phyloP scores from a whole-genome alignment of 2,329 filamentous ascomycete species.

The Sclerotinia spermophila region DNA sequence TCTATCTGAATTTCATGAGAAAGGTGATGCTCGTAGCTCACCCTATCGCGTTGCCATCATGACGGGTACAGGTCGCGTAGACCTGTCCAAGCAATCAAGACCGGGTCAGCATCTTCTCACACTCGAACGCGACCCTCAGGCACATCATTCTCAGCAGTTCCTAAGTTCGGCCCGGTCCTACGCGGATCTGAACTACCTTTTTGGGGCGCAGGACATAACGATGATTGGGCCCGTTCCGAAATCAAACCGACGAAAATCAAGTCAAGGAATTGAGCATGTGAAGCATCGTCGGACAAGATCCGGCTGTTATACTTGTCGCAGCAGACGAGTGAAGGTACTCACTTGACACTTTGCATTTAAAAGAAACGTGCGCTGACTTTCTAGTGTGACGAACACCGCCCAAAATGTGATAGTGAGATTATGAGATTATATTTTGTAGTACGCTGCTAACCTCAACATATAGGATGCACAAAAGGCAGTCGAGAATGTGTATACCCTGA shows the following conservation, averaged over 20 bases:
- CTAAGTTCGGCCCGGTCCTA: conserved; percentile 16
- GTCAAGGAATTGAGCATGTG: conserved; percentile 45
- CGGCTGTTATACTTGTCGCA: conserved; percentile 89
- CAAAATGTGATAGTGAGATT: conserved; percentile 72
- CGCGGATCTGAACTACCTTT: conserved; percentile 34
- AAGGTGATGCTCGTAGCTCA: not conserved
- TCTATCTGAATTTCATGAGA: not conserved
- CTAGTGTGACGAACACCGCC: conserved; percentile 89
- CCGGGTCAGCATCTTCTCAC: conserved; percentile 6
- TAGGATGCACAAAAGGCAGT: conserved; percentile 86
- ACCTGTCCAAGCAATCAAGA: conserved; percentile 5
- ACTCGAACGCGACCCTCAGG: conserved; percentile 1
- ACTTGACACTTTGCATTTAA: not conserved
- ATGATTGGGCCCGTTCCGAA: conserved; percentile 34
- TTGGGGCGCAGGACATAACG: conserved; percentile 31
- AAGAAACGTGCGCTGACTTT: conserved; percentile 28
- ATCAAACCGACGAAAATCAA: conserved; percentile 34
- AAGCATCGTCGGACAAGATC: conserved; percentile 93
- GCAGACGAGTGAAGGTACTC: conserved; percentile 74
- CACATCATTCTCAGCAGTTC: conserved; percentile 9
- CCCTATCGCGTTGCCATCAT: not conserved
- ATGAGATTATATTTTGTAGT: not conserved
- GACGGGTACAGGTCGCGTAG: conserved; percentile 4
- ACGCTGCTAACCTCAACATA: conserved; percentile 28
- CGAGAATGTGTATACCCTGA: conserved; percentile 90